Conservation (phyloP, 225 moss, liverwort and hornwort species). For the Pseudisothecium myosuroides region DNA sequence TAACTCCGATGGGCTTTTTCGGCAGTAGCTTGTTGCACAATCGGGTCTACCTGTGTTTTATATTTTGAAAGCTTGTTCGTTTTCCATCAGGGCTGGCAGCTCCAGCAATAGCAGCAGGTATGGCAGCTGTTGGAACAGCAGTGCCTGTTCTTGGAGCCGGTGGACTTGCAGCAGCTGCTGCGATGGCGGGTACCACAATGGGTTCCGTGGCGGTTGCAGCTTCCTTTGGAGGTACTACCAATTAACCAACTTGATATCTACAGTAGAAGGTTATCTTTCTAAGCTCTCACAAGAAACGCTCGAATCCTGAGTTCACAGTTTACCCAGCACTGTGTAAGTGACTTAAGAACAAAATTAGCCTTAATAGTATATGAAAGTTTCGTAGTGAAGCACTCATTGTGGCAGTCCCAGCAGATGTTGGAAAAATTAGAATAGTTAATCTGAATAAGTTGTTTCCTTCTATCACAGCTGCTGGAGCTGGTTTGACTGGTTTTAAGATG, state of each 20-base stretch:
- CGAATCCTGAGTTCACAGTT: background rate
- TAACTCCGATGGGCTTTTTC: background rate
- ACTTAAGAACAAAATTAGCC: background rate
- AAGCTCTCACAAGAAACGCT: background rate
- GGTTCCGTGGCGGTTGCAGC: constrained; percentile 96
- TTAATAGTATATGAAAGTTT: background rate
- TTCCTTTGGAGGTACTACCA: constrained; percentile 77
- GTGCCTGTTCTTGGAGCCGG: constrained; percentile 53
- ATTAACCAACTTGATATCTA: background rate
- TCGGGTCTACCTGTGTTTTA: background rate
- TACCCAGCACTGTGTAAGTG: background rate
- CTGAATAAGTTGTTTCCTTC: background rate
- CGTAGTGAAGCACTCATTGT: background rate
- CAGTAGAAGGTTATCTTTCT: background rate
- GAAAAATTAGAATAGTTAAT: background rate
- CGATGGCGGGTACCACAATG: constrained; percentile 67
- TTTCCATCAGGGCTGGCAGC: constrained; percentile 74
- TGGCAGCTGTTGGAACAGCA: constrained; percentile 77
- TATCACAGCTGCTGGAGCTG: constrained; percentile 93
- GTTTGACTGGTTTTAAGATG: constrained; percentile 97
- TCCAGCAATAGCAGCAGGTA: constrained; percentile 88
- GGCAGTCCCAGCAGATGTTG: background rate
- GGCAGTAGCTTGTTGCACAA: background rate
- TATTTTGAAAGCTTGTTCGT: background rate
- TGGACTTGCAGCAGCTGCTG: constrained; percentile 83